Evolutionary conservation across 306 rosid species (phyloP), one percentile per base, ranked within the genome.

Genomic region (Vachellia collinsii): DNA sequence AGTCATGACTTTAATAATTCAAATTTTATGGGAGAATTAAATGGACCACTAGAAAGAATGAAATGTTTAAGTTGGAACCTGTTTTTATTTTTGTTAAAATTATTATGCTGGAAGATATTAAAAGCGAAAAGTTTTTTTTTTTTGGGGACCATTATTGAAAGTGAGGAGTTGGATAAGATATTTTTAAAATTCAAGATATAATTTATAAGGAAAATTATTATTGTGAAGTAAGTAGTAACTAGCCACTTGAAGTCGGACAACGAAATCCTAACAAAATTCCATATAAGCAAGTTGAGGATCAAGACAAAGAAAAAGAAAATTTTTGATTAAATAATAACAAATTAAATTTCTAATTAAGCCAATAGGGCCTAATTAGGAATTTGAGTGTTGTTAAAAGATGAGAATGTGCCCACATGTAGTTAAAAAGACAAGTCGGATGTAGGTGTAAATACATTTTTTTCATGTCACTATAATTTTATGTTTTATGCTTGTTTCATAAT

Each of bases 211-310:
- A 68, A 68, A n/a, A 42, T 4, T 29, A 67, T 41, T 8, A 11
- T n/a, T n/a, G n/a, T n/a, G 50, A 5, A 43, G 7, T 38, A 51
- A 29, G 34, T 29, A 29, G 34, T 0, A 4, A 58, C 4, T 5
- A 42, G 47, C 74, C 37, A 69, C 11, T 43, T 69, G 74, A 22
- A 69, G 42, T 69, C 6, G n/a, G 54, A 69, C n/a, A 69, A 42
- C 8, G n/a, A 69, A 69, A 69, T 43, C 38, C 19, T 43, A n/a
- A 67, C 25, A 38, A 67, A 39, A 20, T 20, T n/a, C 62, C 11
- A 56, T 29, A 29, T 29, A 0, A 54, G 62, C 62, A 56, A 56
- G 62, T 56, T 56, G 62, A 44, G 19, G 54, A 69, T 43, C 0
- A 38, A 69, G 7, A 19, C 4, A 11, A 11, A 11, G 19, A 69